Evolutionary conservation across 768 basidiomycete genomes (phyloP).

Genomic region (Galerina sulciceps): DNA sequence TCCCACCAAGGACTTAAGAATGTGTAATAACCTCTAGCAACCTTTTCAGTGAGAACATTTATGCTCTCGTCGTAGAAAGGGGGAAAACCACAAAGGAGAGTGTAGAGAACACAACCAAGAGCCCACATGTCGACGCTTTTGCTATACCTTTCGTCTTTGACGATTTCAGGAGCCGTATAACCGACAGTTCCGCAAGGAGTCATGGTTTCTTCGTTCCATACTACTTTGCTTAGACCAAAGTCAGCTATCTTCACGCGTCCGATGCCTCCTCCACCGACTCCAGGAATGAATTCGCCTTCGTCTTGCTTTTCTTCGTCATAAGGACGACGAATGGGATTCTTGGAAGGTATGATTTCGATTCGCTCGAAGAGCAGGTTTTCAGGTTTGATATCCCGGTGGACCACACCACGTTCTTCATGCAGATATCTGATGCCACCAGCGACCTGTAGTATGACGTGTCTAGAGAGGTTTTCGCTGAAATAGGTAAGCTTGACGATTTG

Average conservation of each 20-base stretch:
- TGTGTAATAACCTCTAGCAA: slow-evolving; percentile 95
- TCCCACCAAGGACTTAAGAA: slow-evolving; percentile 99
- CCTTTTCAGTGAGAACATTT: slow-evolving; percentile 97
- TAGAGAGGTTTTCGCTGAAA: slow-evolving; percentile 95
- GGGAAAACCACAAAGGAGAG: slow-evolving; percentile 94
- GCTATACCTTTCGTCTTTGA: slow-evolving; percentile 96
- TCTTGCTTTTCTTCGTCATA: slow-evolving; percentile 99
- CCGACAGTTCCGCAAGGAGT: slow-evolving; percentile 99
- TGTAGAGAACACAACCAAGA: slow-evolving; percentile 98
- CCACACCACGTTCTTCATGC: slow-evolving; percentile 97
- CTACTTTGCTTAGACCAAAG: slow-evolving; percentile 95
- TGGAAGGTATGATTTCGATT: slow-evolving; percentile 90
- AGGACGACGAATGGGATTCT: slow-evolving; percentile 71
- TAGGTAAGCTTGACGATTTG: slow-evolving; percentile 99
- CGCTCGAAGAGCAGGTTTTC: slow-evolving; percentile 95
- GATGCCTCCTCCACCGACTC: slow-evolving; percentile 95
- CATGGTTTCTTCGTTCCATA: slow-evolving; percentile 99
- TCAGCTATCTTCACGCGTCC: slow-evolving; percentile 99
- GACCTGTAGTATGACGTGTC: slow-evolving; percentile 97
- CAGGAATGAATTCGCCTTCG: slow-evolving; percentile 93
- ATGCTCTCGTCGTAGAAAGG: slow-evolving; percentile 99
- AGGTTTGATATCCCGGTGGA: slow-evolving; percentile 99
- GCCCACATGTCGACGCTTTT: slow-evolving; percentile 99
- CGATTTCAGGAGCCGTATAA: slow-evolving; percentile 99
- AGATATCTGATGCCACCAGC: slow-evolving; percentile 93